Evolutionary conservation across 2,329 filamentous ascomycete species (phyloP).

Genomic region (Phialophora macrospora): DNA sequence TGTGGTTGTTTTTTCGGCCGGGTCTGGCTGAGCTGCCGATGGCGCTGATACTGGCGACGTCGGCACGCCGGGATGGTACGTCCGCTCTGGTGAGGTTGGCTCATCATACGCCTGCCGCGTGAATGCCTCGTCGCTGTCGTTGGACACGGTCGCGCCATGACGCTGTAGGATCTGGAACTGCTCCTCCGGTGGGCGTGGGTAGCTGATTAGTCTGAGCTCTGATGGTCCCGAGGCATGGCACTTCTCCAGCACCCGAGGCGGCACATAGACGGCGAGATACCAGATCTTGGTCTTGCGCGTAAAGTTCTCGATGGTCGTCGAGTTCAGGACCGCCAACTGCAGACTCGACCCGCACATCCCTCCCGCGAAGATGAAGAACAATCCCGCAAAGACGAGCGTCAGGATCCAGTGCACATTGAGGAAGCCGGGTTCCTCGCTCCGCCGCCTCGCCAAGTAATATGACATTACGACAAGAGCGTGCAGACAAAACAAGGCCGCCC

Average conservation of each 20-base stretch:
- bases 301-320: constrained; percentile 83
- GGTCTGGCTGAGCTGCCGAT: constrained; percentile 4
- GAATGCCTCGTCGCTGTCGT: constrained; percentile 24
- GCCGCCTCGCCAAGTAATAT: constrained; percentile 65
- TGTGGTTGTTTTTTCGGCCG: not conserved
- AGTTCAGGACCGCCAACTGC: constrained; percentile 72
- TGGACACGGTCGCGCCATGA: constrained; percentile 23
- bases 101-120: constrained; percentile 2
- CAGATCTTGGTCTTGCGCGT: constrained; percentile 65
- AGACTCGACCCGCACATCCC: constrained; percentile 77
- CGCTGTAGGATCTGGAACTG: constrained; percentile 36
- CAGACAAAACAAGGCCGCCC: constrained; percentile 69
- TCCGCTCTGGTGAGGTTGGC: constrained; percentile 9
- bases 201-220: constrained; percentile 47
- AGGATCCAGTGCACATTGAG: constrained; percentile 68
- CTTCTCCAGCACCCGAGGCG: constrained; percentile 48
- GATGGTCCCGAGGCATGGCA: constrained; percentile 44
- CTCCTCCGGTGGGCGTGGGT: constrained; percentile 44
- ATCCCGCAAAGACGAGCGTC: constrained; percentile 65
- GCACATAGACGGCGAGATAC: constrained; percentile 75
- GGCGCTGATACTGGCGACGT: not conserved
- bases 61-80: constrained; percentile 16
- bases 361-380: constrained; percentile 81
- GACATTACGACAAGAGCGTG: constrained; percentile 68
- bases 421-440: constrained; percentile 41